Percentiles rank a stretch among this genome's conserved stretches.
These are phyloP conservation scores for Cardamine occulta DNA, from an alignment of 345 rosid species.

Conservation along the genomic window DNA sequence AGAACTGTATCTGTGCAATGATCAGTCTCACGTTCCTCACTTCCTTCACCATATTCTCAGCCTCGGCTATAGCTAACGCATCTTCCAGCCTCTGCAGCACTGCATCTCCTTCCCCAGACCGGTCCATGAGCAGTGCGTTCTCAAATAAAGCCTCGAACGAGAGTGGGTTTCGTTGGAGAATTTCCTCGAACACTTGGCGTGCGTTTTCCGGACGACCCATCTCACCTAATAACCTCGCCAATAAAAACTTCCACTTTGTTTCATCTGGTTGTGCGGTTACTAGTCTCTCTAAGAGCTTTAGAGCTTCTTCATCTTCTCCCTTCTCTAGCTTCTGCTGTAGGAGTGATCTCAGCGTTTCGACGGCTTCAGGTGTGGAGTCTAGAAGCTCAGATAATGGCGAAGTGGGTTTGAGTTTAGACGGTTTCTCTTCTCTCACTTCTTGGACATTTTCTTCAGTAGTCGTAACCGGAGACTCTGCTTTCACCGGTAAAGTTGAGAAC, in stretches of 20 bases:
- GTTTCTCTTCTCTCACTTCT: slow-evolving; percentile 34
- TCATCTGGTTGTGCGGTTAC: slow-evolving; percentile 63
- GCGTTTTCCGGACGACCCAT: slow-evolving; percentile 67
- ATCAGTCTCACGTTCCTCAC: slow-evolving; percentile 81
- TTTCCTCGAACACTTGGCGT: slow-evolving; percentile 82
- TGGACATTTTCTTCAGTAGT: slow-evolving; percentile 43
- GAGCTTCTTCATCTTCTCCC: slow-evolving; percentile 76
- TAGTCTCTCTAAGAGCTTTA: slow-evolving; percentile 52
- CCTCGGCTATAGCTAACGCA: slow-evolving; percentile 67
- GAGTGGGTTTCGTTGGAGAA: slow-evolving; percentile 68
- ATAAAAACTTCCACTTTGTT: slow-evolving; percentile 75
- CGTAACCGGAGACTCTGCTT: slow-evolving; percentile 59
- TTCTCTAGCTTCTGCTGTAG: slow-evolving; percentile 71
- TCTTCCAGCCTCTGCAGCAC: slow-evolving; percentile 70
- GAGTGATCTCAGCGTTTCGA: slow-evolving; percentile 58
- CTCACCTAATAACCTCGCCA: slow-evolving; percentile 61
- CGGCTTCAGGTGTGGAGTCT: slow-evolving; percentile 56
- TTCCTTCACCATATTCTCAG: slow-evolving; percentile 65
- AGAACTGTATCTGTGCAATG: slow-evolving; percentile 80
- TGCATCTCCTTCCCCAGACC: slow-evolving; percentile 74
- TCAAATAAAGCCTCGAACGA: slow-evolving; percentile 92
- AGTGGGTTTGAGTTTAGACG: slow-evolving; percentile 23
- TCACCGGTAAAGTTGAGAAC: slow-evolving; percentile 52
- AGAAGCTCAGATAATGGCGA: slow-evolving; percentile 57
- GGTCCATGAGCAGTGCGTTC: slow-evolving; percentile 83